phyloP scores from a whole-genome alignment of 305 asterid species.

The Ajuga reptans region DNA sequence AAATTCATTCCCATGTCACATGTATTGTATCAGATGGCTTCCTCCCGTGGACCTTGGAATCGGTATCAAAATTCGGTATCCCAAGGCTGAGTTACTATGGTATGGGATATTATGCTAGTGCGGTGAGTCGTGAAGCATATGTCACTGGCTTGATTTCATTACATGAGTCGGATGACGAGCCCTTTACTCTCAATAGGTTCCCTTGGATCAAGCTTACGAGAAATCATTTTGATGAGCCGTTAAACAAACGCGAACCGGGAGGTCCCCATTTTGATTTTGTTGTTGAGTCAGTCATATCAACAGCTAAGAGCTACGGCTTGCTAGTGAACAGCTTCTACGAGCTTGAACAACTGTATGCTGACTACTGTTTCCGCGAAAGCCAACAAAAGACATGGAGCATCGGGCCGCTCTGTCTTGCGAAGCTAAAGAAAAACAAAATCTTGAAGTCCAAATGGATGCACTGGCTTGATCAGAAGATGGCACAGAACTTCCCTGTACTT shows the following conservation, averaged over 20 bases:
- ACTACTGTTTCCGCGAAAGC: constrained; percentile 1
- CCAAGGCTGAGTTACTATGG: constrained; percentile 47
- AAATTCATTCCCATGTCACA: constrained; percentile 19
- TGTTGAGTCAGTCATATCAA: constrained; percentile 4
- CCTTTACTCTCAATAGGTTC: constrained; percentile 28
- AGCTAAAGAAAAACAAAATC: neutral
- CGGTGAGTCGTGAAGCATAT: neutral
- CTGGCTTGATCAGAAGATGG: constrained; percentile 46
- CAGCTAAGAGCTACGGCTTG: constrained; percentile 35
- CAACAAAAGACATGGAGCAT: constrained; percentile 31
- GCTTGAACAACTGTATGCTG: constrained; percentile 36
- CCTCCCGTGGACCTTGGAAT: constrained; percentile 49
- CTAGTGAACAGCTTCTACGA: constrained; percentile 45
- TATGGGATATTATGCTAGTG: constrained; percentile 33
- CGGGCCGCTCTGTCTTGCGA: constrained; percentile 50
- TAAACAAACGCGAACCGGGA: constrained; percentile 22
- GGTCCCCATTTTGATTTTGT: constrained; percentile 37
- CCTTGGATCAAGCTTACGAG: constrained; percentile 44
- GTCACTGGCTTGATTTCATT: constrained; percentile 10
- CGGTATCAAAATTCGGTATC: constrained; percentile 39
- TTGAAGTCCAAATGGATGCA: constrained; percentile 29
- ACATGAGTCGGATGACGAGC: constrained; percentile 39
- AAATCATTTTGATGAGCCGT: constrained; percentile 38
- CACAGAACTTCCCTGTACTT: constrained; percentile 29
- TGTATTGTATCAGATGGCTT: constrained; percentile 58